Evolutionary conservation across 2,329 filamentous ascomycete genomes (phyloP).

Genomic region (Lojkania enalia): DNA sequence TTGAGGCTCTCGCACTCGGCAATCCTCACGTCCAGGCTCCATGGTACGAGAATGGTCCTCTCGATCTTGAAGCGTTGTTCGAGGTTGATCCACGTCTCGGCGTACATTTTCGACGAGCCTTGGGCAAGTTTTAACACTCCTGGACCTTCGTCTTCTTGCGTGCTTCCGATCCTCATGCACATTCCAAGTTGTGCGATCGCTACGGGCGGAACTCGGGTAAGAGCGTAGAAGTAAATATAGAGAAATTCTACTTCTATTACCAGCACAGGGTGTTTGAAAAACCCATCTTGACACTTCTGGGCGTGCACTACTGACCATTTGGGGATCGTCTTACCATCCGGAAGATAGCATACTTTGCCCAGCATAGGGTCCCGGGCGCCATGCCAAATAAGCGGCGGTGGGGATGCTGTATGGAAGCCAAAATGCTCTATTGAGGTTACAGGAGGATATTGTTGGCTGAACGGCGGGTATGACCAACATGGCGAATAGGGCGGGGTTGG

Average conservation of each 20-base stretch:
- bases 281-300: slow-evolving; percentile 21
- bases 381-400: neutral
- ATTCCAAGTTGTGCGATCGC: slow-evolving; percentile 18
- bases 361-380: neutral
- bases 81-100: slow-evolving; percentile 21
- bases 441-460: no score
- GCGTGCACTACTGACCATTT: slow-evolving; percentile 14
- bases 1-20: slow-evolving; percentile 14
- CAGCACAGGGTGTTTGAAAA: slow-evolving; percentile 25
- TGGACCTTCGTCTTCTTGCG: slow-evolving; percentile 5
- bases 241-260: slow-evolving; percentile 11
- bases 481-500: no score
- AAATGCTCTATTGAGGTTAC: neutral
- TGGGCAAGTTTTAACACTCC: slow-evolving; percentile 13
- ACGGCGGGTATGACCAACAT: no score
- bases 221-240: slow-evolving; percentile 19
- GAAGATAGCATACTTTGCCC: slow-evolving; percentile 20
- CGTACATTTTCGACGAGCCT: slow-evolving; percentile 15
- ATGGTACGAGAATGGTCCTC: slow-evolving; percentile 10
- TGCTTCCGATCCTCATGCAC: slow-evolving; percentile 16
- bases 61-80: slow-evolving; percentile 26
- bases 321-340: slow-evolving; percentile 8
- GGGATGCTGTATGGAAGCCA: no score
- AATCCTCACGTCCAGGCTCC: slow-evolving; percentile 14
- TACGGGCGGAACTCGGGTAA: slow-evolving; percentile 17